phyloP scores from a whole-genome alignment of 352 stramenopile genomes.

The Phytophthora sansomeana region DNA sequence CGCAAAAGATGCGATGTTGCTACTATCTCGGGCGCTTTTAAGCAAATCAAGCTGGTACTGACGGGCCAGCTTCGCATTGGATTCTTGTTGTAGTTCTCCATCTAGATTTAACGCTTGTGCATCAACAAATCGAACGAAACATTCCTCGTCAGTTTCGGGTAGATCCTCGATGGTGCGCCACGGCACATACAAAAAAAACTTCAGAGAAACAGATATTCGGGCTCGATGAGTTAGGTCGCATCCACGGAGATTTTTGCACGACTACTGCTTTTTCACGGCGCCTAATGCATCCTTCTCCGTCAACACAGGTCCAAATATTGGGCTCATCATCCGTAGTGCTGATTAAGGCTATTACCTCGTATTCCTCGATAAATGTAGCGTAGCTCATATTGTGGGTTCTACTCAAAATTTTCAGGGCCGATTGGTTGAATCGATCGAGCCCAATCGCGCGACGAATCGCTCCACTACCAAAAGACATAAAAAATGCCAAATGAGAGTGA shows the following conservation, averaged over 20 bases:
- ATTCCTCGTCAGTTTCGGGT: conserved; percentile 1
- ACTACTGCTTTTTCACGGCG: background rate
- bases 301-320: background rate
- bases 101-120: background rate
- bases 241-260: conserved; percentile 6
- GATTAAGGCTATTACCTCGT: background rate
- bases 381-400: conserved; percentile 2
- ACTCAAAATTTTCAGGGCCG: too few relatives aligned
- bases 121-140: conserved; percentile 5
- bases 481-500: conserved; percentile 4
- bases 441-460: too few relatives aligned
- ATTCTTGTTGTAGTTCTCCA: conserved; percentile 9
- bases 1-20: background rate
- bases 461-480: conserved; percentile 4
- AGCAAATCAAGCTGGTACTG: conserved; percentile 13
- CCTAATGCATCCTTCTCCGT: conserved; percentile 7
- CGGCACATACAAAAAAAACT: conserved; percentile 1
- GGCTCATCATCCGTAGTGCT: background rate
- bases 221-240: background rate
- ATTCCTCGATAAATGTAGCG: conserved; percentile 11
- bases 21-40: background rate
- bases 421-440: background rate
- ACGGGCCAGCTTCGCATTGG: conserved; percentile 10
- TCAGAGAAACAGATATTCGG: conserved; percentile 12
- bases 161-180: background rate